A percentile compares a stretch with the other conserved stretches of the same genome.
These are phyloP conservation scores for Boletellus ananiceps DNA, from an alignment of 768 basidiomycete species.

Conservation along the genomic window DNA sequence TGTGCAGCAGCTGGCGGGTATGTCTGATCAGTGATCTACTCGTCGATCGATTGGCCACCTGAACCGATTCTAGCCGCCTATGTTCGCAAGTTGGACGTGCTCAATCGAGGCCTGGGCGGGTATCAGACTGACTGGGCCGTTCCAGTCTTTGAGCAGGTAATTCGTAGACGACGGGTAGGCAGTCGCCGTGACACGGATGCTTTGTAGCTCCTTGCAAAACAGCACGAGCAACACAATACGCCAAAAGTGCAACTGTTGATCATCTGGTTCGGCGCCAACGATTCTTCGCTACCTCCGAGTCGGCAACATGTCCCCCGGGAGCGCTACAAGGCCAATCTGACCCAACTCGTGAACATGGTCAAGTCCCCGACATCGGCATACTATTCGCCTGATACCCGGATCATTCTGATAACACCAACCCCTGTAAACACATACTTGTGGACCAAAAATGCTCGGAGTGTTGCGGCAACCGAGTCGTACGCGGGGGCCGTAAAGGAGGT, in stretches of 20 bases:
- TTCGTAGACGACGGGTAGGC: not conserved
- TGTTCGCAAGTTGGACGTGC: slow-evolving; percentile 73
- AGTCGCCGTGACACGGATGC: not conserved
- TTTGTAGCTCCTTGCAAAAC: slow-evolving; percentile 54
- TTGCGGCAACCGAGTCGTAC: slow-evolving; percentile 60
- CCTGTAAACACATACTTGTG: slow-evolving; percentile 69
- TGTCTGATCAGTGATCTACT: not conserved
- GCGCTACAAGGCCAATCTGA: slow-evolving; percentile 61
- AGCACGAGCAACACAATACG: slow-evolving; percentile 39
- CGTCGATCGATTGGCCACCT: not conserved
- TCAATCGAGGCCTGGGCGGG: slow-evolving; percentile 81
- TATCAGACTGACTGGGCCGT: slow-evolving; percentile 88
- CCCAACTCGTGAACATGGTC: slow-evolving; percentile 56
- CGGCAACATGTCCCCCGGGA: slow-evolving; percentile 74
- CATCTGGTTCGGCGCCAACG: slow-evolving; percentile 92
- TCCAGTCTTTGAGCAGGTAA: slow-evolving; percentile 72
- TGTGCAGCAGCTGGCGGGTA: slow-evolving; percentile 56
- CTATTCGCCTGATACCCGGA: slow-evolving; percentile 66
- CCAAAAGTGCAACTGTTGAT: slow-evolving; percentile 69
- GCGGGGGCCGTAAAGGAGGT: slow-evolving; percentile 66
- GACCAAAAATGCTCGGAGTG: slow-evolving; percentile 40
- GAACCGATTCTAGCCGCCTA: slow-evolving; percentile 54
- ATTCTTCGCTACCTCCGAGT: slow-evolving; percentile 61
- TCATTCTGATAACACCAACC: slow-evolving; percentile 82
- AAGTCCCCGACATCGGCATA: slow-evolving; percentile 56